phyloP scores from a whole-genome alignment of 106 monocot genomes.

The Dioscorea zingiberensis region DNA sequence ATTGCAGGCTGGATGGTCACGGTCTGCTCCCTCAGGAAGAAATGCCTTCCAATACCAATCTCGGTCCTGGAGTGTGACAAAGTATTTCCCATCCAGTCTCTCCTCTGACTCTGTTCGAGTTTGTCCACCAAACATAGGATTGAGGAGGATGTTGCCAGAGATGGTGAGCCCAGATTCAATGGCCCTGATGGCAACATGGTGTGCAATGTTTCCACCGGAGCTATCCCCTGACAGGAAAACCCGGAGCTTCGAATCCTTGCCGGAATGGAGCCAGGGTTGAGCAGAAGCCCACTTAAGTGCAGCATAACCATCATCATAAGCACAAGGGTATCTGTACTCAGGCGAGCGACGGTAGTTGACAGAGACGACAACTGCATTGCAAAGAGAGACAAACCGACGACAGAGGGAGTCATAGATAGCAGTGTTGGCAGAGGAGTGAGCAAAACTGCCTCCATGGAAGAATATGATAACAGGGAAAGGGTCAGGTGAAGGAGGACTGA shows the following conservation, averaged over 20 bases:
- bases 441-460: conserved; percentile 96
- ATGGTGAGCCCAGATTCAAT: conserved; percentile 44
- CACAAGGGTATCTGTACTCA: conserved; percentile 73
- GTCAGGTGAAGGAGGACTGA: conserved; percentile 18
- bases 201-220: conserved; percentile 94
- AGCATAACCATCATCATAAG: conserved; percentile 88
- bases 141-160: conserved; percentile 75
- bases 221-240: conserved; percentile 85
- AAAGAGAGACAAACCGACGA: conserved; percentile 66
- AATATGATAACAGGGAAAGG: conserved; percentile 84
- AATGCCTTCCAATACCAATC: conserved; percentile 99
- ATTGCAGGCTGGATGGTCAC: conserved; percentile 89
- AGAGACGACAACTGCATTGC: conserved; percentile 72
- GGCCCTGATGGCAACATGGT: conserved; percentile 69
- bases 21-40: conserved; percentile 74
- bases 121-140: conserved; percentile 85
- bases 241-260: conserved; percentile 21
- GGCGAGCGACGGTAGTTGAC: conserved; percentile 86
- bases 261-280: conserved; percentile 55
- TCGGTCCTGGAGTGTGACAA: conserved; percentile 75
- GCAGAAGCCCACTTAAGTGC: conserved; percentile 70
- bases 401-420: conserved; percentile 86
- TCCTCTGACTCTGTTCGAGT: conserved; percentile 62
- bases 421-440: conserved; percentile 85
- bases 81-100: conserved; percentile 78